Base-by-base conservation (phyloP, 2,329 filamentous ascomycete species). In the Hymenoscyphus fraxineus region DNA sequence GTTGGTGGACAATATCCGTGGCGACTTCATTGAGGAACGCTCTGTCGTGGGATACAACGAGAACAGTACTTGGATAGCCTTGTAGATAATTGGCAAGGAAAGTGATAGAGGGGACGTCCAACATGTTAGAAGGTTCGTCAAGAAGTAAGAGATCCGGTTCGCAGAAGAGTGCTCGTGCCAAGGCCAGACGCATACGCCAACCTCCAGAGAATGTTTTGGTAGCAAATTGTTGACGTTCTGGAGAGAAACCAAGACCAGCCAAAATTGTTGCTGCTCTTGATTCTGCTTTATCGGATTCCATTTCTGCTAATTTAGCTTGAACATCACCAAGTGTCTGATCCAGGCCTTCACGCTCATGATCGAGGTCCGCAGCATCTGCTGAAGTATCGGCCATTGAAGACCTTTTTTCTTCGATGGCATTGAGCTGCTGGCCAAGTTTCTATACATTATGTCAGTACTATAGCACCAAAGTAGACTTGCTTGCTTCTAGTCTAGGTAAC, bases 61-160 rank as follows among this genome's bases (percentile, higher is more conserved):
- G 83, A 35, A 99, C 88, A 1, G 95, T 98, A 78, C 92, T 97
- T 47, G 94, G 94, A 76, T 99, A 99, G 59, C 82, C 83, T 77
- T 97, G 93, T 9, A 99, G 89, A 76, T 99, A 99, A 74, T 93
- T 94, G 58, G 94, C 91, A 76, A 99, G 85, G 86, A 98, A 99
- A 64, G 95, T 96, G 75, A 99, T 98, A 31, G 95, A 98, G n/a
- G 95, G 95, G 64, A 99, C 95, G 80, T 98, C 95, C 92, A 99
- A 93, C 94, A 98, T 98, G 88, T 98, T 98, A 63, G 94, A 98
- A 80, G 95, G 95, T 87, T 99, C 95, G 82, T 99, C 95, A 72
- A 99, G 92, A 77, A 99, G 85, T 65, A 99, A 81, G 61, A 99
- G 82, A 79, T 99, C 95, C 55, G 95, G 95, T 77, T 99, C 95